Percentiles rank a stretch among this genome's conserved stretches.
These are phyloP conservation scores for Hippophae tibetana DNA, from an alignment of 306 rosid species.

Conservation along the genomic window DNA sequence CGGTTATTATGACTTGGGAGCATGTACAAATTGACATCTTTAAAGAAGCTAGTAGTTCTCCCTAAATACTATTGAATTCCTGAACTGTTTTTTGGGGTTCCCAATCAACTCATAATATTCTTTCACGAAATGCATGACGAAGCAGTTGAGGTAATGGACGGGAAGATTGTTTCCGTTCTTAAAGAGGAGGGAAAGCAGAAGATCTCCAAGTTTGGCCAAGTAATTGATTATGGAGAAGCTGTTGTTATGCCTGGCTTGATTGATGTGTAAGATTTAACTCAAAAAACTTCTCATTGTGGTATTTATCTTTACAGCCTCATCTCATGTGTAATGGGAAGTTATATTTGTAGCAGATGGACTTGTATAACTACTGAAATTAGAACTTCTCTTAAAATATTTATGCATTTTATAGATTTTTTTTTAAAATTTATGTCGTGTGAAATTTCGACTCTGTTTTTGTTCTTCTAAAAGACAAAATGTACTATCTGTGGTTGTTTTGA, in stretches of 20 bases:
- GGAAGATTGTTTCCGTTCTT: slow-evolving; percentile 52
- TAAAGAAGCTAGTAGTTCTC: not conserved
- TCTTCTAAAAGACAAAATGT: too few species aligned
- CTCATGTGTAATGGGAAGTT: not conserved
- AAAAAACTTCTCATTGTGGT: slow-evolving; percentile 1
- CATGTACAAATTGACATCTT: too few species aligned
- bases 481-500: too few species aligned
- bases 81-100: not conserved
- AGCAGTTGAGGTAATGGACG: slow-evolving; percentile 77
- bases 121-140: not conserved
- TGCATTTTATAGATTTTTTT: not conserved
- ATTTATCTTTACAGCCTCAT: not conserved
- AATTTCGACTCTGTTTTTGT: not conserved
- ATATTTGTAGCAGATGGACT: too few species aligned
- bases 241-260: slow-evolving; percentile 92
- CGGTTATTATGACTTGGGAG: too few species aligned
- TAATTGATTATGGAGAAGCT: slow-evolving; percentile 70
- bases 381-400: not conserved
- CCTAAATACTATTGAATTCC: not conserved
- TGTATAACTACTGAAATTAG: not conserved
- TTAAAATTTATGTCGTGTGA: too few species aligned
- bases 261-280: slow-evolving; percentile 55
- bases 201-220: slow-evolving; percentile 27
- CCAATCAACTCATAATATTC: not conserved
- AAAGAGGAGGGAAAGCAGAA: slow-evolving; percentile 41